Conservation (phyloP, 2,329 filamentous ascomycete species). For the Colletotrichum sp. region DNA sequence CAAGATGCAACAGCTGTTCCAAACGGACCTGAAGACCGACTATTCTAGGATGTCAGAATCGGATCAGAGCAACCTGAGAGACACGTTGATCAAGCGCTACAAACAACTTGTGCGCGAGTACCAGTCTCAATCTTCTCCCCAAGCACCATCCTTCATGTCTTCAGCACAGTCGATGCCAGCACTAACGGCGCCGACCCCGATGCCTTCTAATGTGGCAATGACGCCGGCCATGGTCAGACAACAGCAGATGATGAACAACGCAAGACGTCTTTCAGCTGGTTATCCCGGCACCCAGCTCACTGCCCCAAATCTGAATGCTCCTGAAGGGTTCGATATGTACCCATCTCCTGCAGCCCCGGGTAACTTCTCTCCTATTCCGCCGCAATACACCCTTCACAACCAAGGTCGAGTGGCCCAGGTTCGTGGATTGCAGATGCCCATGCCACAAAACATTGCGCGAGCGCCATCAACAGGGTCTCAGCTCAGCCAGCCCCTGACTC, state of each 20-base stretch:
- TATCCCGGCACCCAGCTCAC: neutral
- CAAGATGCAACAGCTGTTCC: conserved; percentile 32
- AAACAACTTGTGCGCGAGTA: neutral
- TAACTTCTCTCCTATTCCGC: neutral
- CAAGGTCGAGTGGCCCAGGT: neutral
- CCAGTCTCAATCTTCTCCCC: neutral
- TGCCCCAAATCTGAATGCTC: neutral
- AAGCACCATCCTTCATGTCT: neutral
- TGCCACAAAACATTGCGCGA: neutral
- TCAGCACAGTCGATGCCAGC: neutral
- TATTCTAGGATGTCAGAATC: neutral
- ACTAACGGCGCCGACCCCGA: neutral
- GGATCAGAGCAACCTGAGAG: neutral
- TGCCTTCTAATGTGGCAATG: neutral
- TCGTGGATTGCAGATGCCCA: neutral
- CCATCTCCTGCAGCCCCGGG: neutral
- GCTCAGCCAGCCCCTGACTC: neutral
- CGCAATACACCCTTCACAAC: neutral
- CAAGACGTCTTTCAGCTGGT: neutral
- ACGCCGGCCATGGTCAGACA: neutral
- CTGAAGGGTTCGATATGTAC: neutral
- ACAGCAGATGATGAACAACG: neutral
- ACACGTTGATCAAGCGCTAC: conserved; percentile 3
- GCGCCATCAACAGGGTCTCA: neutral
- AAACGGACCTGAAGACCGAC: conserved; percentile 21